Conservation (phyloP, 192 early-diverging fungal species). For the Powellomyces hirtus region DNA sequence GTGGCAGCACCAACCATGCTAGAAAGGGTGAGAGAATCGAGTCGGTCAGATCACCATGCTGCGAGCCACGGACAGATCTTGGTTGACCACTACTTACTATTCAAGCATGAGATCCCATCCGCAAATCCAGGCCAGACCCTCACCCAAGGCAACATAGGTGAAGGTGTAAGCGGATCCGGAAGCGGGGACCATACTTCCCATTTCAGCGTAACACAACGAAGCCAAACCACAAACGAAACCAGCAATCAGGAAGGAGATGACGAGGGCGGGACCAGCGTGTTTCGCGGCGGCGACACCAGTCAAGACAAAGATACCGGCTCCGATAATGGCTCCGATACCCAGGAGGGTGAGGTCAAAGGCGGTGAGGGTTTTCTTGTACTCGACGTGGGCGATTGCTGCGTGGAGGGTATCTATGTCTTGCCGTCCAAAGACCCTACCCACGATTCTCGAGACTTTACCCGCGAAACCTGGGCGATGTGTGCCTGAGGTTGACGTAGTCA, state of each 20-base stretch:
- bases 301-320: slow-evolving; percentile 80
- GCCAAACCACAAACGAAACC: slow-evolving; percentile 73
- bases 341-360: slow-evolving; percentile 62
- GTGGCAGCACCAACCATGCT: slow-evolving; percentile 75
- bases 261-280: slow-evolving; percentile 80
- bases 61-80: slow-evolving; percentile 87
- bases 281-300: slow-evolving; percentile 69
- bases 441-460: no score
- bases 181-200: no score
- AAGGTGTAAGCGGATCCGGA: no score
- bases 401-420: slow-evolving; percentile 1
- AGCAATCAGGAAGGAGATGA: slow-evolving; percentile 77
- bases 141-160: no score
- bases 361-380: slow-evolving; percentile 42
- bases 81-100: slow-evolving; percentile 81
- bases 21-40: background rate
- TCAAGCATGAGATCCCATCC: no score
- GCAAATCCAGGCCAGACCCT: no score
- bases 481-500: no score
- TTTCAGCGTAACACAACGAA: no score
- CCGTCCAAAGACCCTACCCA: slow-evolving; percentile 1
- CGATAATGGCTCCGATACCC: slow-evolving; percentile 76
- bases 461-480: no score
- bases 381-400: background rate
- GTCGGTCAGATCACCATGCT: slow-evolving; percentile 67